A percentile compares a stretch with the other conserved stretches of the same genome.
phyloP scores from a whole-genome alignment of 2,329 filamentous ascomycete genomes.

The Cordyceps pruinosa region DNA sequence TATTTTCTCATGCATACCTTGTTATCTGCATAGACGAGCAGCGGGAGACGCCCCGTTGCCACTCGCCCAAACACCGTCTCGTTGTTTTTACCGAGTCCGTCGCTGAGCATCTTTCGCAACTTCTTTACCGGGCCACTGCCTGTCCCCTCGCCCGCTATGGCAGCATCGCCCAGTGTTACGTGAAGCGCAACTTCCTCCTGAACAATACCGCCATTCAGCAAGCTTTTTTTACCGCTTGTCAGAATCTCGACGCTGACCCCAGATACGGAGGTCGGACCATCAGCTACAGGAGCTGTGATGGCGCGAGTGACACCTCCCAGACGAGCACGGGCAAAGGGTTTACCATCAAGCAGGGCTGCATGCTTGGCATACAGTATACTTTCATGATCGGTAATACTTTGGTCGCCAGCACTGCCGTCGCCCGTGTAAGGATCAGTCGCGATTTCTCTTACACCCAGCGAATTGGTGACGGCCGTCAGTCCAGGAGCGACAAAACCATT shows the following conservation, averaged over 20 bases:
- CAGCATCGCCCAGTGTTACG: slow-evolving; percentile 29
- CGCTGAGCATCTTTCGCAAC: slow-evolving; percentile 29
- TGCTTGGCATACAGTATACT: slow-evolving; percentile 33
- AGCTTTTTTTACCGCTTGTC: slow-evolving; percentile 28
- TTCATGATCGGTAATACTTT: slow-evolving; percentile 22
- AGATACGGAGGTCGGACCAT: slow-evolving; percentile 24
- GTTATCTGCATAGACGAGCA: slow-evolving; percentile 34
- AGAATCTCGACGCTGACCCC: slow-evolving; percentile 38
- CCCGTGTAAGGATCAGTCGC: slow-evolving; percentile 34
- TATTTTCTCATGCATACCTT: slow-evolving; percentile 20
- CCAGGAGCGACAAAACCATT: slow-evolving; percentile 43
- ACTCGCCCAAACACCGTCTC: slow-evolving; percentile 29
- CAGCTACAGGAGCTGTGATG: slow-evolving; percentile 30
- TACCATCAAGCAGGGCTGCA: slow-evolving; percentile 34
- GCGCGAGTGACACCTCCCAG: slow-evolving; percentile 38
- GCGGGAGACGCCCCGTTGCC: slow-evolving; percentile 29
- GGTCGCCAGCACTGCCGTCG: slow-evolving; percentile 34
- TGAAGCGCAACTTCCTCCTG: slow-evolving; percentile 37
- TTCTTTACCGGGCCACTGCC: slow-evolving; percentile 23
- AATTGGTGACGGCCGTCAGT: slow-evolving; percentile 40
- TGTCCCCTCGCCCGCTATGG: slow-evolving; percentile 22
- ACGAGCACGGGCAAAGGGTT: slow-evolving; percentile 33
- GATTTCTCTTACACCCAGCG: slow-evolving; percentile 46
- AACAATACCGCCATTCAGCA: slow-evolving; percentile 35
- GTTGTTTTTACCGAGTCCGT: slow-evolving; percentile 28